Evolutionary conservation across 2,329 filamentous ascomycete species (phyloP).

Genomic region (Bisporella sp.): DNA sequence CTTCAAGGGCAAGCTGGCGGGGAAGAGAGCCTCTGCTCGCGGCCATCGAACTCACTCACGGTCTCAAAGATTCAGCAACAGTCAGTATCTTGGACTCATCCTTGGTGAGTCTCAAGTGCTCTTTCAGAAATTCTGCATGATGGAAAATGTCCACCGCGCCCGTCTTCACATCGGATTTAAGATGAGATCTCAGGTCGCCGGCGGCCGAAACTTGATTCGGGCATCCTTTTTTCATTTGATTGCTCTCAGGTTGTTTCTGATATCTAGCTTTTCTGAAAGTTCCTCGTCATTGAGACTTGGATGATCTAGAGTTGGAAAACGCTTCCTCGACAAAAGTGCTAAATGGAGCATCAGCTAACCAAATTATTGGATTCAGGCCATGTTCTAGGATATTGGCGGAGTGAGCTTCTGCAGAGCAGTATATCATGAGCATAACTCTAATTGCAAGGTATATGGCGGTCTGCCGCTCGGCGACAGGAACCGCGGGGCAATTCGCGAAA

Average conservation of each 20-base stretch:
- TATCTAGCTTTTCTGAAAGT: background rate
- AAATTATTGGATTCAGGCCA: conserved; percentile 13
- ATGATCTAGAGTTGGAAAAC: conserved; percentile 19
- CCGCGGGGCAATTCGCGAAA: no score
- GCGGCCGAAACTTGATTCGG: conserved; percentile 19
- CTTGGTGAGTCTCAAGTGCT: conserved; percentile 18
- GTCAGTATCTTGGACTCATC: conserved; percentile 1
- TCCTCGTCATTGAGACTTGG: conserved; percentile 12
- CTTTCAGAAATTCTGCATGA: conserved; percentile 26
- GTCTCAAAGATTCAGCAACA: conserved; percentile 6
- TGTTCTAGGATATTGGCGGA: conserved; percentile 17
- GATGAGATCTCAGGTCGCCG: conserved; percentile 24
- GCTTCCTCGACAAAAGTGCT: conserved; percentile 13
- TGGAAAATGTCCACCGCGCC: conserved; percentile 25
- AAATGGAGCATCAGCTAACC: conserved; percentile 17
- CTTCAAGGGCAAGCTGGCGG: conserved; percentile 22
- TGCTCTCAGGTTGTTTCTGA: conserved; percentile 17
- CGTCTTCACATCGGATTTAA: conserved; percentile 21
- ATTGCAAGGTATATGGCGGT: conserved; percentile 20
- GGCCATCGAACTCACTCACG: conserved; percentile 4
- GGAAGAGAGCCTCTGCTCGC: conserved; percentile 12
- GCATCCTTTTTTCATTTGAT: conserved; percentile 21
- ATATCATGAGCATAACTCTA: conserved; percentile 20
- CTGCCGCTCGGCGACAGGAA: conserved; percentile 11
- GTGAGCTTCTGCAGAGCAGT: conserved; percentile 15